Percentiles rank a stretch among this genome's conserved stretches.
phyloP scores from a whole-genome alignment of 495 filamentous ascomycete genomes.

The Trichoderma asperelloides region DNA sequence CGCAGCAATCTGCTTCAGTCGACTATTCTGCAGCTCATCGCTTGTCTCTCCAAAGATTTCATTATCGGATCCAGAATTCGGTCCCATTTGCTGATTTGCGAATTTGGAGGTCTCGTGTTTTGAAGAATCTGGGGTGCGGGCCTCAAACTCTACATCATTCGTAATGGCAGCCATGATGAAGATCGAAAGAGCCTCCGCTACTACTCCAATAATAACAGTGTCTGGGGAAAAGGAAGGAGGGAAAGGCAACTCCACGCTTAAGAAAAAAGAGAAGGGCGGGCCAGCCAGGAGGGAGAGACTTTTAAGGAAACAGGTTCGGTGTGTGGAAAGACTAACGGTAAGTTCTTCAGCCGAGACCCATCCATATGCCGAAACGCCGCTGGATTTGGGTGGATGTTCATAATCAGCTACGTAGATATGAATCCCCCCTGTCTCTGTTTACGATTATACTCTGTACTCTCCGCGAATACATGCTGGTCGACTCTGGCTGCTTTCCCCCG shows the following conservation, averaged over 20 bases:
- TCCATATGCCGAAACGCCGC: neutral
- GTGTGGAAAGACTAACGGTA: neutral
- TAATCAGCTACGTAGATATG: neutral
- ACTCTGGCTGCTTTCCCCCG: neutral
- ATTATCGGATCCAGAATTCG: neutral
- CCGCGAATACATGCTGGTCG: neutral
- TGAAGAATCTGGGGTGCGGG: neutral
- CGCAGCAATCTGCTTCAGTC: slow-evolving; percentile 30
- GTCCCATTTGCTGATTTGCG: neutral
- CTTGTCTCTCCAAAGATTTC: neutral
- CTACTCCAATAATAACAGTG: neutral
- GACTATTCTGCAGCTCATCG: slow-evolving; percentile 12
- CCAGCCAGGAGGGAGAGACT: neutral
- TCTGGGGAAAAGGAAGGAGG: neutral
- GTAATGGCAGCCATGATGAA: neutral
- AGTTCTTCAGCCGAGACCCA: neutral
- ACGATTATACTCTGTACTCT: neutral
- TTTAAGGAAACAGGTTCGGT: neutral
- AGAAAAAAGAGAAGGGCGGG: neutral
- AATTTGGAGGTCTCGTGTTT: neutral
- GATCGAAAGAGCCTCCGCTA: neutral
- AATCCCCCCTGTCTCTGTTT: neutral
- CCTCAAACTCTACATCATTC: neutral
- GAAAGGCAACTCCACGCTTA: neutral
- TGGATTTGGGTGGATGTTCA: neutral